These are phyloP conservation scores for Sporormia fimetaria DNA, from an alignment of 495 filamentous ascomycete species.

Conservation along the genomic window DNA sequence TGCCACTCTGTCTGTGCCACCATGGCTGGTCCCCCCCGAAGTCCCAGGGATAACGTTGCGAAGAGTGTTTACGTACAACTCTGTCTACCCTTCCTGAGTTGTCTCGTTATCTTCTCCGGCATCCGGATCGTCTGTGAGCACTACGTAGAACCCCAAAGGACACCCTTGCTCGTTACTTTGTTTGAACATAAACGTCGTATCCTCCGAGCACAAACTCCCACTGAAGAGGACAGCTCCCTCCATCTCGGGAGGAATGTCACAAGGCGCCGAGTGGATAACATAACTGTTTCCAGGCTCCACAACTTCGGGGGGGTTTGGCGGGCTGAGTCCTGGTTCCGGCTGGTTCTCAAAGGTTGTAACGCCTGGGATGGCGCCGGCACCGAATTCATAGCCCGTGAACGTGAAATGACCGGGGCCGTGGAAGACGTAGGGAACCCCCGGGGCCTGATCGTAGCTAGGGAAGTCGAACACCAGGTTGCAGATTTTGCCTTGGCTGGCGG, in stretches of 20 bases:
- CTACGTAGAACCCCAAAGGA: constrained; percentile 16
- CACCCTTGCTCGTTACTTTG: constrained; percentile 6
- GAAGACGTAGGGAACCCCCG: neutral
- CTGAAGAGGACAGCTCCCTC: constrained; percentile 1
- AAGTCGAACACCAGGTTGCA: constrained; percentile 24
- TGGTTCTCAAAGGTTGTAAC: constrained; percentile 17
- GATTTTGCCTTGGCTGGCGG: constrained; percentile 17
- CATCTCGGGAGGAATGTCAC: constrained; percentile 5
- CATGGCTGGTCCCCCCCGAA: too few species aligned
- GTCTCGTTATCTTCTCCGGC: too few species aligned
- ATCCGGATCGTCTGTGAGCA: constrained; percentile 9
- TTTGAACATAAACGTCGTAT: constrained; percentile 10
- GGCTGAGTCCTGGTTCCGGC: constrained; percentile 12
- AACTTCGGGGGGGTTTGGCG: constrained; percentile 13
- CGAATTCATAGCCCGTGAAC: constrained; percentile 32
- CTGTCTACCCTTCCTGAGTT: too few species aligned
- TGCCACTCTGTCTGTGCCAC: too few species aligned
- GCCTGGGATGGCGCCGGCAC: constrained; percentile 6
- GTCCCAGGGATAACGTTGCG: too few species aligned
- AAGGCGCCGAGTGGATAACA: constrained; percentile 15
- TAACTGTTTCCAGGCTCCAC: constrained; percentile 18
- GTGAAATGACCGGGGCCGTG: constrained; percentile 50
- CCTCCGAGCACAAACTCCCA: constrained; percentile 8
- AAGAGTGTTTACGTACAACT: too few species aligned
- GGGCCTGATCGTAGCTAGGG: too few species aligned